Conservation (phyloP, 129 eudicot genomes). For the Pittosporum tobira region DNA sequence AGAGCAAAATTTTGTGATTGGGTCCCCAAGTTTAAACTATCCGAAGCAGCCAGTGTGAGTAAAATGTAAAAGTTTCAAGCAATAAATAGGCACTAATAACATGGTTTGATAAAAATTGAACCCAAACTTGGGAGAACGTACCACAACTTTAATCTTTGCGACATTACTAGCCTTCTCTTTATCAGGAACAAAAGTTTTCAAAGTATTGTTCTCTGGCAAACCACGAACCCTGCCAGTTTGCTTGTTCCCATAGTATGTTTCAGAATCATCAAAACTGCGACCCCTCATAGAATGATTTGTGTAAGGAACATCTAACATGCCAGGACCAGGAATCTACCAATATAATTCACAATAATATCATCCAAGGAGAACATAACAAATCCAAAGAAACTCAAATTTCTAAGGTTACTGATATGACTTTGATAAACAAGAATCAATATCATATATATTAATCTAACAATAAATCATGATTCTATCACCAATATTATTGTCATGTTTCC, state of each 20-base stretch:
- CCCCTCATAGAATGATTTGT: conserved; percentile 45
- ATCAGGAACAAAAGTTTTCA: conserved; percentile 61
- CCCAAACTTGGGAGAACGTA: conserved; percentile 25
- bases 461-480: too few species aligned
- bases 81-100: too few species aligned
- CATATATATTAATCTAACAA: too few species aligned
- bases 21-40: not conserved
- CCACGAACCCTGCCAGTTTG: conserved; percentile 60
- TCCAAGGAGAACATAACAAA: not conserved
- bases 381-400: not conserved
- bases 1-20: conserved; percentile 2
- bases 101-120: not conserved
- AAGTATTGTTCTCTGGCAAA: conserved; percentile 54
- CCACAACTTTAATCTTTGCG: conserved; percentile 99
- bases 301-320: conserved; percentile 41
- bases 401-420: not conserved
- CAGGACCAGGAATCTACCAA: conserved; percentile 52
- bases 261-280: conserved; percentile 80
- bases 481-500: not conserved
- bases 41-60: too few species aligned
- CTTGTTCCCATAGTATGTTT: conserved; percentile 47
- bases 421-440: too few species aligned
- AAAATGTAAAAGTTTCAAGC: too few species aligned
- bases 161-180: conserved; percentile 76
- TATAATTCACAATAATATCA: conserved; percentile 6